Evolutionary conservation across 768 basidiomycete genomes (phyloP).

Genomic region (Lepiota subincarnata): DNA sequence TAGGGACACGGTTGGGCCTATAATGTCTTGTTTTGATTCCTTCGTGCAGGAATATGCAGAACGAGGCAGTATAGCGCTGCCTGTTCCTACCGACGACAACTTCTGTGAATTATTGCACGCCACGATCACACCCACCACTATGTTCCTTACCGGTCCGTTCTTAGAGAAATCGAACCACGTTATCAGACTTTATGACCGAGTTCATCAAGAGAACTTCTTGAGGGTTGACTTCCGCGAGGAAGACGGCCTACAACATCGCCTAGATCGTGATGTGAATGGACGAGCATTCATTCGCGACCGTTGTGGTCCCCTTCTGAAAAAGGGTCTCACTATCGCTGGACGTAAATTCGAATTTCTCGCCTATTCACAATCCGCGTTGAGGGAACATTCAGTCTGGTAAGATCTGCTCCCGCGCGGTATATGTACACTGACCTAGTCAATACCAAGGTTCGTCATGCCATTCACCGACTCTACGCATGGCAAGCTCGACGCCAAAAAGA

Average conservation of each 20-base stretch:
- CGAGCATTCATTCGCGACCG: constrained; percentile 42
- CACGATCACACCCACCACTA: constrained; percentile 50
- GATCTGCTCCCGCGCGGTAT: constrained; percentile 3
- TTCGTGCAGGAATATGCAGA: constrained; percentile 22
- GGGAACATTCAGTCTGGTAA: constrained; percentile 55
- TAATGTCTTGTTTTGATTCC: constrained; percentile 24
- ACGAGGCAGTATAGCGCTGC: constrained; percentile 18
- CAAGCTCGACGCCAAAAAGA: constrained; percentile 36
- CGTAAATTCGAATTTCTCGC: constrained; percentile 58
- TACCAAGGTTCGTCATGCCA: constrained; percentile 53
- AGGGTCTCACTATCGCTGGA: constrained; percentile 48
- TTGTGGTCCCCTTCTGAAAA: constrained; percentile 38
- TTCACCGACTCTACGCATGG: constrained; percentile 34
- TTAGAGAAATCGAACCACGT: constrained; percentile 60
- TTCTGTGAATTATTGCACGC: constrained; percentile 24
- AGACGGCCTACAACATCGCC: constrained; percentile 45
- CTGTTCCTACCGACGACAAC: constrained; percentile 24
- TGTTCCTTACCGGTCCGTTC: constrained; percentile 49
- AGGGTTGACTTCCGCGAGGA: constrained; percentile 65
- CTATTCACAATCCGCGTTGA: constrained; percentile 69
- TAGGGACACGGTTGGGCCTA: constrained; percentile 17
- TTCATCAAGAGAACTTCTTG: constrained; percentile 50
- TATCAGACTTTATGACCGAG: constrained; percentile 44
- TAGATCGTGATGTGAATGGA: constrained; percentile 54
- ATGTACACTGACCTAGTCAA: neutral